Base-by-base conservation (phyloP, 352 stramenopile genomes). In the Nothophytophthora sp. region DNA sequence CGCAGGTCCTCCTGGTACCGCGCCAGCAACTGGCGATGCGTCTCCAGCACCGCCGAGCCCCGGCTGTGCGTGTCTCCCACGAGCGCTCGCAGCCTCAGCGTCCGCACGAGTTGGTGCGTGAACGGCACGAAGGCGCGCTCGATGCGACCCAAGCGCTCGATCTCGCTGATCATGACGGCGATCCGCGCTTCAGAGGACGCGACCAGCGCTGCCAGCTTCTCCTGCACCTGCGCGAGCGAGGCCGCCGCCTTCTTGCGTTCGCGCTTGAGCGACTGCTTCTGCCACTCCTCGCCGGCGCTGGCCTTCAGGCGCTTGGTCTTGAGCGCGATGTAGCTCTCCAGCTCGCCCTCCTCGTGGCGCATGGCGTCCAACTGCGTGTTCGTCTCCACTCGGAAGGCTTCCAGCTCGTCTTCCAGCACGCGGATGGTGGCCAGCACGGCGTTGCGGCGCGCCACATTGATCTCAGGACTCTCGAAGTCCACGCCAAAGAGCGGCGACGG, bases 211-310 rank as follows among this genome's bases (percentile, higher is more conserved):
- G 54, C 33, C 22, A 88, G 58, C 40, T 76, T 81, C 18, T 81
- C 57, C 55, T 90, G 65, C 20, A 90, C 60, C 19, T 76, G 60
- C 3, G 71, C 59, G 2, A 90, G 59, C 4, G 72, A 88, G 35
- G 81, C 86, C 35, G 71, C 71, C 8, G 83, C 81, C 37, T 90
- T 92, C 65, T 94, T 94, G 46, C 77, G 82, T 18, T 92, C 83
- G 9, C 82, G 76, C 55, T 92, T 87, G 12, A 94, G 56, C 30
- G 83, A 88, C 38, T 92, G 83, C 34, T 82, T 82, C 38, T 94
- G 83, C 79, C 83, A 94, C 38, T 90, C 83, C 44, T 94, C 79
- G 9, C 60, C 55, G 5, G 82, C 76, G 16, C 76, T 90, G 12
- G 58, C 69, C 43, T 90, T 88, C 55, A 94, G 83, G 13, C 81